phyloP scores from a whole-genome alignment of 2,329 filamentous ascomycete species.

The Penicillium verrucosum region DNA sequence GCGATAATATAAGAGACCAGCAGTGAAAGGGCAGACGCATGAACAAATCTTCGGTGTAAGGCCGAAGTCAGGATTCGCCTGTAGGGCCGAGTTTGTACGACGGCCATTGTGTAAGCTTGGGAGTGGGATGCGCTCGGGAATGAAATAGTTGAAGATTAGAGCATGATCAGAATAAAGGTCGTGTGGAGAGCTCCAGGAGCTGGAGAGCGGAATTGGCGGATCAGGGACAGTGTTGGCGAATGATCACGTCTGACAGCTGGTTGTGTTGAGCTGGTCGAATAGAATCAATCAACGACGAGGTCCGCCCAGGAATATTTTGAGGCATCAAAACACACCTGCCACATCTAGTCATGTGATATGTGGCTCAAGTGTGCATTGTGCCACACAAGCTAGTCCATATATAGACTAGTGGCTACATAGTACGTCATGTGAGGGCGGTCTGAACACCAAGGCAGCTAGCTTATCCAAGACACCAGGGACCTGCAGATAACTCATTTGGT shows the following conservation, averaged over 20 bases:
- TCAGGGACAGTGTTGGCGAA: constrained; percentile 7
- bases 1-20: constrained; percentile 70
- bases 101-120: constrained; percentile 36
- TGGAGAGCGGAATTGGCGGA: background rate
- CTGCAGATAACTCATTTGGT: constrained; percentile 15
- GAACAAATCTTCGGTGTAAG: constrained; percentile 80
- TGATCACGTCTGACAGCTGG: constrained; percentile 3
- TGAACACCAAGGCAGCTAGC: constrained; percentile 20
- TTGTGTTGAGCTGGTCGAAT: constrained; percentile 12
- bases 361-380: background rate
- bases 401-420: constrained; percentile 10
- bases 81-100: constrained; percentile 53
- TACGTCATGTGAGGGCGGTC: constrained; percentile 33
- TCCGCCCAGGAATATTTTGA: constrained; percentile 27
- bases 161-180: constrained; percentile 22
- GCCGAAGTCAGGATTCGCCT: constrained; percentile 88
- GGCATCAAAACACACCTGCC: constrained; percentile 37
- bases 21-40: constrained; percentile 68
- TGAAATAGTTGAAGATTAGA: constrained; percentile 17
- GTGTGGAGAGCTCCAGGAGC: constrained; percentile 10
- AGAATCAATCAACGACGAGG: constrained; percentile 10
- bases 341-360: constrained; percentile 27
- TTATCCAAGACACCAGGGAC: constrained; percentile 22
- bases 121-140: constrained; percentile 27
- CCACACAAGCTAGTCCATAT: constrained; percentile 11